A percentile compares a stretch with the other conserved stretches of the same genome.
These are phyloP conservation scores for Coniochaeta sp. DNA, from an alignment of 2,329 filamentous ascomycete species.

Conservation along the genomic window DNA sequence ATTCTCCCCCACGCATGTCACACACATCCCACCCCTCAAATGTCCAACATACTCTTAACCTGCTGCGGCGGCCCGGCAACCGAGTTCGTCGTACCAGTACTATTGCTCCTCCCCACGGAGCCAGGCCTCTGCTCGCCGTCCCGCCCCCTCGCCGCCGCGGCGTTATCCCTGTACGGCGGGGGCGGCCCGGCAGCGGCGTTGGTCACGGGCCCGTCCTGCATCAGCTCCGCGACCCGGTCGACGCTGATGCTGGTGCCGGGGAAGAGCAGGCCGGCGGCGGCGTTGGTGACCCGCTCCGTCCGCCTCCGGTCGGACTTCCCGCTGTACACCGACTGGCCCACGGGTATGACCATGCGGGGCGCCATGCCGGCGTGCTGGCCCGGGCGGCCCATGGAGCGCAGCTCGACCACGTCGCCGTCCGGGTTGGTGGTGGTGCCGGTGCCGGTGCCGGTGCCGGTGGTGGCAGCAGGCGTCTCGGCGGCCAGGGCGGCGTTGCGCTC, in stretches of 20 bases:
- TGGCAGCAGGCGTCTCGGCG: constrained; percentile 13
- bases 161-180: constrained; percentile 27
- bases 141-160: constrained; percentile 11
- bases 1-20: too few species aligned
- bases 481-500: constrained; percentile 19
- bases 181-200: too few species aligned
- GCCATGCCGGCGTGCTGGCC: neutral
- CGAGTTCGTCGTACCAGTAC: constrained; percentile 38
- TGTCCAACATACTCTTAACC: constrained; percentile 50
- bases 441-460: too few species aligned
- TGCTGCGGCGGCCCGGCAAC: constrained; percentile 42
- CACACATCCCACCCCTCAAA: constrained; percentile 21
- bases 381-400: constrained; percentile 19
- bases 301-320: constrained; percentile 36
- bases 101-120: constrained; percentile 32
- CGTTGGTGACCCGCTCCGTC: constrained; percentile 33
- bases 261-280: constrained; percentile 40
- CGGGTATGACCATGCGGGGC: constrained; percentile 3
- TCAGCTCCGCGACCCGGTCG: constrained; percentile 30
- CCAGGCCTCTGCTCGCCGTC: constrained; percentile 14
- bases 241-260: constrained; percentile 27
- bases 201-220: constrained; percentile 28
- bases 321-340: constrained; percentile 13
- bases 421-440: too few species aligned
- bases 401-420: constrained; percentile 14